These are phyloP conservation scores for Ramularia collo-cygni DNA, from an alignment of 2,329 filamentous ascomycete genomes.

Conservation along the genomic window DNA sequence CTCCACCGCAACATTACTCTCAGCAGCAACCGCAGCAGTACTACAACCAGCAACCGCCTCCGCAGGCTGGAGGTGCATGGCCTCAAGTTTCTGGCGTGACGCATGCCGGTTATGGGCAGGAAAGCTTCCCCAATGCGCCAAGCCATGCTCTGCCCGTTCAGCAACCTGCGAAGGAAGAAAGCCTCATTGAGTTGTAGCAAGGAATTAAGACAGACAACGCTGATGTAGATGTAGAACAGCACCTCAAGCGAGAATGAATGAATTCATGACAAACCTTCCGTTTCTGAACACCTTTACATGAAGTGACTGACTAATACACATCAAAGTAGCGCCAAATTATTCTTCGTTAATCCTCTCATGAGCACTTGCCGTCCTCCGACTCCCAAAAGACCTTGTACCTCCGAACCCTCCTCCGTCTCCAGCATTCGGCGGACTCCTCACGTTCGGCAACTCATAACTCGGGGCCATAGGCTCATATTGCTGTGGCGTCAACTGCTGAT, in stretches of 20 bases:
- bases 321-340: too few relatives aligned
- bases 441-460: constrained; percentile 8
- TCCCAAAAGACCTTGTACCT: too few relatives aligned
- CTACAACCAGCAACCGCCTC: constrained; percentile 8
- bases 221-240: too few relatives aligned
- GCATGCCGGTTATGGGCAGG: constrained; percentile 28
- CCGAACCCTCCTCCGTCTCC: too few relatives aligned
- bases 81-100: constrained; percentile 26
- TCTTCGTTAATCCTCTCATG: too few relatives aligned
- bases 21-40: constrained; percentile 20
- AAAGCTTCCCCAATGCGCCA: constrained; percentile 29
- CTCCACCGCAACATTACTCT: constrained; percentile 13
- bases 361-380: too few relatives aligned
- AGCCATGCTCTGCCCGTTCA: constrained; percentile 28
- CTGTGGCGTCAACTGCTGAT: constrained; percentile 1
- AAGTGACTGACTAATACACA: too few relatives aligned
- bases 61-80: constrained; percentile 23
- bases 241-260: too few relatives aligned
- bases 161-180: constrained; percentile 31
- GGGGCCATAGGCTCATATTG: neutral
- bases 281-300: too few relatives aligned
- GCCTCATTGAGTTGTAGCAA: constrained; percentile 29
- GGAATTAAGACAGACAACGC: neutral
- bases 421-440: constrained; percentile 2
- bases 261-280: too few relatives aligned